Percentiles rank a stretch among this genome's conserved stretches.
Conservation (phyloP, 495 filamentous ascomycete genomes). For the Penicillium maclennaniae region DNA sequence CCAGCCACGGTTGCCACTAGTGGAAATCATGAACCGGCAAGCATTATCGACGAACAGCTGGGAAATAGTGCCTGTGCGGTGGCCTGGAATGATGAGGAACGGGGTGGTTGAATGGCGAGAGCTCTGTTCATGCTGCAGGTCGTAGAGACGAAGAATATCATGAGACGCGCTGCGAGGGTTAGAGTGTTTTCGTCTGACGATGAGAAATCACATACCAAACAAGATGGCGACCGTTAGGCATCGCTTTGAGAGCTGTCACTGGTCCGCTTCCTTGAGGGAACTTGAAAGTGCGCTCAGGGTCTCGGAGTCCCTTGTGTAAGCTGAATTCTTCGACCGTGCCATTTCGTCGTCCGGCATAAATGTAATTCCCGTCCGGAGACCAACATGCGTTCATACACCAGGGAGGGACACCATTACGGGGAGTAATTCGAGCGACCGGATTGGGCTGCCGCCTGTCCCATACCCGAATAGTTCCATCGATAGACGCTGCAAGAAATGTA, state of each 20-base stretch:
- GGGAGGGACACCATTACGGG: slow-evolving; percentile 67
- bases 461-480: slow-evolving; percentile 82
- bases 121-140: slow-evolving; percentile 64
- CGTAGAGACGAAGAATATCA: slow-evolving; percentile 91
- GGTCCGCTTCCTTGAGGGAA: slow-evolving; percentile 86
- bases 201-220: slow-evolving; percentile 60
- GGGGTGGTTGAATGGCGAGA: slow-evolving; percentile 78
- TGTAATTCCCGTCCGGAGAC: slow-evolving; percentile 92
- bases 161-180: slow-evolving; percentile 65
- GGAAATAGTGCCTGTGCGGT: slow-evolving; percentile 86
- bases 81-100: slow-evolving; percentile 91
- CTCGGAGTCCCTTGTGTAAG: slow-evolving; percentile 74
- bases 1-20: slow-evolving; percentile 90
- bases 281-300: slow-evolving; percentile 77
- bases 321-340: slow-evolving; percentile 93
- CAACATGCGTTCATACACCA: slow-evolving; percentile 99
- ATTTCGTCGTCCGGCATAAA: slow-evolving; percentile 90
- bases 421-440: slow-evolving; percentile 73
- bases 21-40: slow-evolving; percentile 84
- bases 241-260: slow-evolving; percentile 79
- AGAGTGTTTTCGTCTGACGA: background rate
- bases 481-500: slow-evolving; percentile 81
- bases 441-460: slow-evolving; percentile 83
- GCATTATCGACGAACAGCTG: slow-evolving; percentile 81
- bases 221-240: slow-evolving; percentile 91